These are phyloP conservation scores for Acacia acuminata DNA, from an alignment of 306 rosid species.

Conservation along the genomic window DNA sequence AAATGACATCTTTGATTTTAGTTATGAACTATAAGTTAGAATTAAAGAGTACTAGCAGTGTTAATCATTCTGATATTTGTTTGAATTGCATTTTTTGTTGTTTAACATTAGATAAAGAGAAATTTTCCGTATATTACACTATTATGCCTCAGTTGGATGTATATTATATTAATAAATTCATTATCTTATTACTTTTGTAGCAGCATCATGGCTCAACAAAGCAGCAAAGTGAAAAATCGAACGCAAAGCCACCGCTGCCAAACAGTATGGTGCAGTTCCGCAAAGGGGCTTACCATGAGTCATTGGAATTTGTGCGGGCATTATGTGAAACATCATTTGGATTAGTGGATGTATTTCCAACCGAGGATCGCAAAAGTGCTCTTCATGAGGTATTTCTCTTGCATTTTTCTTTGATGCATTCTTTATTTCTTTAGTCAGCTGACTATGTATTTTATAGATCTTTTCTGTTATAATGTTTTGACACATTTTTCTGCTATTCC, in stretches of 20 bases:
- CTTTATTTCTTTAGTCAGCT: constrained; percentile 26
- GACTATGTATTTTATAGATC: constrained; percentile 18
- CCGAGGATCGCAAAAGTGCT: constrained; percentile 97
- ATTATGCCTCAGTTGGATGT: constrained; percentile 23
- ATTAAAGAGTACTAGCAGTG: constrained; percentile 17
- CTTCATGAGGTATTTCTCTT: constrained; percentile 76
- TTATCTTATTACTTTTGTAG: constrained; percentile 48
- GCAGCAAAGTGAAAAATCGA: constrained; percentile 67
- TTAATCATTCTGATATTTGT: constrained; percentile 18
- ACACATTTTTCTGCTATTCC: constrained; percentile 33
- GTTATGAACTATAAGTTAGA: neutral
- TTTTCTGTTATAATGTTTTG: constrained; percentile 30
- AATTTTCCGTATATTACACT: neutral
- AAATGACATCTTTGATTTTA: constrained; percentile 15
- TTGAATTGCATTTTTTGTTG: constrained; percentile 11
- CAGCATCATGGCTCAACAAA: constrained; percentile 82
- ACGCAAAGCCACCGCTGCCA: constrained; percentile 88
- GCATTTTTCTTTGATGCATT: constrained; percentile 31
- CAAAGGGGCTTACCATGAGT: constrained; percentile 90
- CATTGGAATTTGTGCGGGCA: constrained; percentile 90
- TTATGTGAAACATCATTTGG: constrained; percentile 94
- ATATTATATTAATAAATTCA: neutral
- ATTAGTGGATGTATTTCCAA: constrained; percentile 93
- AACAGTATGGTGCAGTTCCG: constrained; percentile 64
- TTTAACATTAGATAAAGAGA: constrained; percentile 9